A percentile compares a stretch with the other conserved stretches of the same genome.
These are phyloP conservation scores for Lachnellula cervina DNA, from an alignment of 2,329 filamentous ascomycete genomes.

Conservation along the genomic window DNA sequence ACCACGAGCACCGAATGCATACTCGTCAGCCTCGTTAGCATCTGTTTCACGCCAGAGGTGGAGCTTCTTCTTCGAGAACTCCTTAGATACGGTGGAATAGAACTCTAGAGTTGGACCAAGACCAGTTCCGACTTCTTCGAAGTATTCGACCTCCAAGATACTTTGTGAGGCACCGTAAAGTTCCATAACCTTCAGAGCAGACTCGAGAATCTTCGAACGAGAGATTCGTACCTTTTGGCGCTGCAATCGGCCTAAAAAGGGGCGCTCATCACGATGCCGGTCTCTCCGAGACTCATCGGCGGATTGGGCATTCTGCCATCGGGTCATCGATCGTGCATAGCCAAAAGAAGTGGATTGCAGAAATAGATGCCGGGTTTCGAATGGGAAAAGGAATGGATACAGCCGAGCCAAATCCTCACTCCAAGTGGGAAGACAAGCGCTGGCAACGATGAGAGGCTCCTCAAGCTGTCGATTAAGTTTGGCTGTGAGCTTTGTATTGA, in stretches of 20 bases:
- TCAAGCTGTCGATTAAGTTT: conserved; percentile 96
- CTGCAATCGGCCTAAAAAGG: conserved; percentile 85
- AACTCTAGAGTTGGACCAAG: conserved; percentile 95
- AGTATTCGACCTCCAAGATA: conserved; percentile 95
- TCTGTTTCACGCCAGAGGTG: conserved; percentile 96
- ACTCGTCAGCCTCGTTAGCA: conserved; percentile 66
- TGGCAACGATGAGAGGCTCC: conserved; percentile 93
- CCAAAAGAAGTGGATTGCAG: conserved; percentile 97
- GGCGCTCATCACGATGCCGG: conserved; percentile 78
- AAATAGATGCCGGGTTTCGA: conserved; percentile 95
- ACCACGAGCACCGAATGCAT: conserved; percentile 76
- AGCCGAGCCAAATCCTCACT: conserved; percentile 89
- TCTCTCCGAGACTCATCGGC: conserved; percentile 77
- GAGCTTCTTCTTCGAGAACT: conserved; percentile 95
- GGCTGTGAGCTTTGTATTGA: conserved; percentile 96
- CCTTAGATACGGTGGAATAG: conserved; percentile 93
- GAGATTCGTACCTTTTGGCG: conserved; percentile 98
- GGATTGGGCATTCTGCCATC: conserved; percentile 90
- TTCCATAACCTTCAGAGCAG: conserved; percentile 97
- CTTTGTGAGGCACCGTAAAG: conserved; percentile 95
- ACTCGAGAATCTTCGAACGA: conserved; percentile 88
- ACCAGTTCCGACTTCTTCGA: conserved; percentile 95
- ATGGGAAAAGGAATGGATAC: conserved; percentile 96
- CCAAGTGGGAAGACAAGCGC: conserved; percentile 93
- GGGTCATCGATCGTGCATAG: conserved; percentile 93